Base-by-base conservation (phyloP, 257 asterid species). In the Rubia yunnanensis region DNA sequence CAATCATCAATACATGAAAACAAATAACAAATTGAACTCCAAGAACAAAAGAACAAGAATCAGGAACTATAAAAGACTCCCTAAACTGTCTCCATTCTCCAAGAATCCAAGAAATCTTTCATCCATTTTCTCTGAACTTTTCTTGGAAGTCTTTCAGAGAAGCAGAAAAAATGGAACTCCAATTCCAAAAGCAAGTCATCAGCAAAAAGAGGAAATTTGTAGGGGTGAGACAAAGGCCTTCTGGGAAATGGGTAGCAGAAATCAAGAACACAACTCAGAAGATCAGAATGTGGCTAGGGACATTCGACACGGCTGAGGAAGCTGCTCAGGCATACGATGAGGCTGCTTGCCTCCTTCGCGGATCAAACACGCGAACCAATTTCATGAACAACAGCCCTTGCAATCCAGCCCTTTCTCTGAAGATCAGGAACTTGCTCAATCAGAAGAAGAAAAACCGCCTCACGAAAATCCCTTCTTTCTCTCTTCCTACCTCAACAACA, bases 261-360 rank as follows among this genome's bases (percentile, higher is more conserved):
- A 87, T 89, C 82, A 87, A 87, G 84, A 87, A 89, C 85, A 89
- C 95, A 1, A 87, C 94, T 31, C 96, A 89, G 10, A 89, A 87
- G 89, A 89, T 89, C 77, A 73, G 95, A 31, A 85, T 89, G 94
- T 89, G 96, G 96, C 82, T 89, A 0, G 96, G 96, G 6, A 89
- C 95, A 0, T 89, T 89, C 57, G 94, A 89, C 65, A 87, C 95
- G 0, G 95, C 94, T 23, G 96, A 89, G 69, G 96, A 89, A 68
- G 96, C 96, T 35, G 96, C 95, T 6, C 89, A 65, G 2, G 96
- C 96, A 18, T 89, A 89, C 8, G 94, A 89, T 53, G 95, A 89
- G 76, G 96, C 96, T 5, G 95, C 95, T 2, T 86, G 76, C 73
- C 96, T 89, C 67, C 89, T 89, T 1, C 82, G 95, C 1, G 97